Conservation (phyloP, 2,329 filamentous ascomycete species). For the Didymella sp. region DNA sequence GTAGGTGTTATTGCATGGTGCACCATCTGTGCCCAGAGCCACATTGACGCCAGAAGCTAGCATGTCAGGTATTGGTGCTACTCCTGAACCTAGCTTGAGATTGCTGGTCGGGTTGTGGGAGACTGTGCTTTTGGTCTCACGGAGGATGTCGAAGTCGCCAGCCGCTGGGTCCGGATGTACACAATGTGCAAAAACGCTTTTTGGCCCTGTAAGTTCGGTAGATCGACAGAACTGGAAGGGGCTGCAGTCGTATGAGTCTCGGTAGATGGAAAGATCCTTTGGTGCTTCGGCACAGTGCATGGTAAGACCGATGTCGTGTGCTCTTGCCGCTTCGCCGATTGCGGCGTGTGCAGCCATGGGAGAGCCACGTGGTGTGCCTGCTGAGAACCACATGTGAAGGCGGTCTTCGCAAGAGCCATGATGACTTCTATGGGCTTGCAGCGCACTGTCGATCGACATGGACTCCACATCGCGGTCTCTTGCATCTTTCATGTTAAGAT, state of each 20-base stretch:
- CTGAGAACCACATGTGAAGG: constrained; percentile 58
- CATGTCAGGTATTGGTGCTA: constrained; percentile 31
- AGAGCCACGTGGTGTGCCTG: constrained; percentile 57
- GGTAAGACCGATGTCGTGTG: constrained; percentile 54
- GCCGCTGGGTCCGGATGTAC: constrained; percentile 54
- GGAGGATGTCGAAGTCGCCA: constrained; percentile 51
- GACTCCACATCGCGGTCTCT: constrained; percentile 48
- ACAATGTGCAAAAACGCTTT: constrained; percentile 37
- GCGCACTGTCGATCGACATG: constrained; percentile 47
- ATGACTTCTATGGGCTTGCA: constrained; percentile 41
- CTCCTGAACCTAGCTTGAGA: constrained; percentile 34
- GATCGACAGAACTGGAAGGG: constrained; percentile 41
- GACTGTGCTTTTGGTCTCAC: constrained; percentile 39
- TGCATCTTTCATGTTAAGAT: constrained; percentile 45
- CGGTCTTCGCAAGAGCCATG: constrained; percentile 50
- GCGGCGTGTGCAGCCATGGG: constrained; percentile 48
- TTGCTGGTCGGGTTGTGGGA: constrained; percentile 36
- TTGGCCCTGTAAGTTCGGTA: constrained; percentile 49
- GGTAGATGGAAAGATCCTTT: constrained; percentile 50
- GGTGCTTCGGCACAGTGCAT: constrained; percentile 58
- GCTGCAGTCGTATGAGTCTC: constrained; percentile 50
- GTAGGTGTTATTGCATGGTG: constrained; percentile 42
- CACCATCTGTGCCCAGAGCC: constrained; percentile 34
- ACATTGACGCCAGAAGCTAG: constrained; percentile 27
- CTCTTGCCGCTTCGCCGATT: constrained; percentile 52